Evolutionary conservation across 805 yeast species (phyloP).

Genomic region (Pichia manshurica): DNA sequence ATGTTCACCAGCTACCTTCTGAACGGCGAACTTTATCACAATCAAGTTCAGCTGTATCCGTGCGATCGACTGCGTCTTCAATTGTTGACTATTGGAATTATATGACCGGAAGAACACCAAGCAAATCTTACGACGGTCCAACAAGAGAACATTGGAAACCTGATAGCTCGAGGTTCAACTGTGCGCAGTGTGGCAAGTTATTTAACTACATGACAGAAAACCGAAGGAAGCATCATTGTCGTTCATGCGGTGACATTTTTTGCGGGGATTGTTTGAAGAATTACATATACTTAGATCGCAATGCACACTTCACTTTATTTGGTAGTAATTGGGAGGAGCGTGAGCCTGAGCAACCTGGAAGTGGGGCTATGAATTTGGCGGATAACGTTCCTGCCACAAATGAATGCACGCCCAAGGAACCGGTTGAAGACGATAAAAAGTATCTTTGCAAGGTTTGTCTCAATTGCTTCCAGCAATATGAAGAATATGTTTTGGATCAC

Average conservation of each 20-base stretch:
- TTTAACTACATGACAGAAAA: conserved; percentile 74
- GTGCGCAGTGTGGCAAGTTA: conserved; percentile 59
- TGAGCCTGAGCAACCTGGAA: neutral
- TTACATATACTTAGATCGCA: conserved; percentile 30
- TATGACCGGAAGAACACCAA: conserved; percentile 16
- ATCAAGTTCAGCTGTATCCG: conserved; percentile 21
- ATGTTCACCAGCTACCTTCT: conserved; percentile 9
- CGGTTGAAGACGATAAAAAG: conserved; percentile 18
- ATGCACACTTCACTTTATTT: conserved; percentile 33
- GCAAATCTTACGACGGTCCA: conserved; percentile 32
- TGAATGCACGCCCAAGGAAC: neutral
- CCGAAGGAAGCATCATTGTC: conserved; percentile 39
- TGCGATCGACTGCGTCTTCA: conserved; percentile 22
- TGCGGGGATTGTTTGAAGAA: conserved; percentile 35
- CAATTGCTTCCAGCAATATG: conserved; percentile 31
- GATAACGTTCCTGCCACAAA: neutral
- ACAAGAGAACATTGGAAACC: conserved; percentile 68
- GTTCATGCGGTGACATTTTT: conserved; percentile 37
- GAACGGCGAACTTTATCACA: conserved; percentile 7
- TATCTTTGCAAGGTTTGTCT: conserved; percentile 32
- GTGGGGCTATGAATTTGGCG: conserved; percentile 3
- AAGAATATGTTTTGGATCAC: conserved; percentile 28
- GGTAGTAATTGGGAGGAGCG: conserved; percentile 21
- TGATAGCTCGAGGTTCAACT: conserved; percentile 57
- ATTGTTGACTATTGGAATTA: conserved; percentile 26